Conservation (phyloP, 2,329 filamentous ascomycete species). For the Phyllachora maydis region DNA sequence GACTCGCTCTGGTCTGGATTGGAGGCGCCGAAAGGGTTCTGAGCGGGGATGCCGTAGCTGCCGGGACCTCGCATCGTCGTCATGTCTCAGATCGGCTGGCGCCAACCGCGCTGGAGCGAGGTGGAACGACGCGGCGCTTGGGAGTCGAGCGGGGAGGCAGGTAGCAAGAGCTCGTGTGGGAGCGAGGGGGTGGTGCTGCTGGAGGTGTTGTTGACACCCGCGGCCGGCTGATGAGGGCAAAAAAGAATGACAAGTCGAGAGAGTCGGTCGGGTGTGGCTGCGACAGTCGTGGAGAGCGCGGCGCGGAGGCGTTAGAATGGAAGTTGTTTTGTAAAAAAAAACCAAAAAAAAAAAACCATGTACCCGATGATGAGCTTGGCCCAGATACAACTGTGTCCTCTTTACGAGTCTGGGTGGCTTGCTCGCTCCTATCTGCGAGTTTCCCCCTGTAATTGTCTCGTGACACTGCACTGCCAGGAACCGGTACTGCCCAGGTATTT, state of each 20-base stretch:
- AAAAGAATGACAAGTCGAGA: background rate
- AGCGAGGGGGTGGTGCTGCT: too few relatives aligned
- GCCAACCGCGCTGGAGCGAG: too few relatives aligned
- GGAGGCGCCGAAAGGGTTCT: constrained; percentile 47
- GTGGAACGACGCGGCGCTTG: constrained; percentile 1
- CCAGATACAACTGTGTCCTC: constrained; percentile 1
- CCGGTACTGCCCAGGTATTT: too few relatives aligned
- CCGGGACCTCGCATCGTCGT: constrained; percentile 41
- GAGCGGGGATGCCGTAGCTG: constrained; percentile 65
- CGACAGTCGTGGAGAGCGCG: background rate
- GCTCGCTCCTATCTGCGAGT: too few relatives aligned
- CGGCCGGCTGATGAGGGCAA: background rate
- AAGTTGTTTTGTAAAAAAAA: background rate
- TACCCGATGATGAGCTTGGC: background rate
- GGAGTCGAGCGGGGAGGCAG: constrained; percentile 1
- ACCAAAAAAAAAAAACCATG: background rate
- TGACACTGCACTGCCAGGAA: too few relatives aligned
- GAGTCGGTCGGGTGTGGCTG: background rate
- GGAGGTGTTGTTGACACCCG: background rate
- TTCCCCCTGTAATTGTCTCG: too few relatives aligned
- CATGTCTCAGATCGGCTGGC: constrained; percentile 10
- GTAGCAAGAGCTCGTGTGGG: too few relatives aligned
- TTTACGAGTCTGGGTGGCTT: too few relatives aligned
- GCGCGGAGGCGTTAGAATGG: background rate
- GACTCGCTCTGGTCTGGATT: constrained; percentile 44